Evolutionary conservation across 2,329 filamentous ascomycete species (phyloP).

Genomic region (Tolypocladium album): DNA sequence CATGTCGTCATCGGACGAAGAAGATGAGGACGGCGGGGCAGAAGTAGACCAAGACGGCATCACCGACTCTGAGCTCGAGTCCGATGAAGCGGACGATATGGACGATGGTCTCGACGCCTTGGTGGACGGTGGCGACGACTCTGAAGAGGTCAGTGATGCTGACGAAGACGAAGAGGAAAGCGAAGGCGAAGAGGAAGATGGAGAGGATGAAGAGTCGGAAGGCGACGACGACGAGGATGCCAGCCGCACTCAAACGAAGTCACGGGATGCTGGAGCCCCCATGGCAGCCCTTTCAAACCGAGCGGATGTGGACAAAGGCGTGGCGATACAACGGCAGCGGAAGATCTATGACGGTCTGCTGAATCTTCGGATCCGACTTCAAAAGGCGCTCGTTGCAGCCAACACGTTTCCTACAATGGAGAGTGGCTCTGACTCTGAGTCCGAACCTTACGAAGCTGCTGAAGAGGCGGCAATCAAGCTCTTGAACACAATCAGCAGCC

Average conservation of each 20-base stretch:
- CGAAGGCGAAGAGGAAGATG: slow-evolving; percentile 18
- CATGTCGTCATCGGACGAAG: slow-evolving; percentile 37
- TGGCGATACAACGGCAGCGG: slow-evolving; percentile 76
- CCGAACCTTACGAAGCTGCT: slow-evolving; percentile 58
- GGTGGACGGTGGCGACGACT: slow-evolving; percentile 18
- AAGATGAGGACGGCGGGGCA: slow-evolving; percentile 20
- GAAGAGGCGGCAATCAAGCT: slow-evolving; percentile 79
- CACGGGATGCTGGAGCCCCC: slow-evolving; percentile 20
- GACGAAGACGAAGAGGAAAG: slow-evolving; percentile 25
- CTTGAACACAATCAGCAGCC: slow-evolving; percentile 67
- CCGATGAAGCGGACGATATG: slow-evolving; percentile 25
- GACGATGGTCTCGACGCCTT: slow-evolving; percentile 25
- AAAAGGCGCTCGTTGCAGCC: slow-evolving; percentile 76
- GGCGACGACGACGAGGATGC: slow-evolving; percentile 20
- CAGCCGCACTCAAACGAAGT: slow-evolving; percentile 6
- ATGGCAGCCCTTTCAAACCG: slow-evolving; percentile 18
- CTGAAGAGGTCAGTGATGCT: slow-evolving; percentile 23
- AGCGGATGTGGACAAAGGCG: slow-evolving; percentile 68
- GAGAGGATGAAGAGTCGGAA: slow-evolving; percentile 21
- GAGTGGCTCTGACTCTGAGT: slow-evolving; percentile 23
- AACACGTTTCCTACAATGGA: slow-evolving; percentile 56
- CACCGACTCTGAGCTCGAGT: slow-evolving; percentile 24
- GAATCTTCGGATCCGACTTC: slow-evolving; percentile 82
- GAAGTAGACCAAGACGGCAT: slow-evolving; percentile 21
- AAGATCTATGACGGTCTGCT: slow-evolving; percentile 80